phyloP scores from a whole-genome alignment of 2,329 filamentous ascomycete genomes.

The Thielaviopsis musarum region DNA sequence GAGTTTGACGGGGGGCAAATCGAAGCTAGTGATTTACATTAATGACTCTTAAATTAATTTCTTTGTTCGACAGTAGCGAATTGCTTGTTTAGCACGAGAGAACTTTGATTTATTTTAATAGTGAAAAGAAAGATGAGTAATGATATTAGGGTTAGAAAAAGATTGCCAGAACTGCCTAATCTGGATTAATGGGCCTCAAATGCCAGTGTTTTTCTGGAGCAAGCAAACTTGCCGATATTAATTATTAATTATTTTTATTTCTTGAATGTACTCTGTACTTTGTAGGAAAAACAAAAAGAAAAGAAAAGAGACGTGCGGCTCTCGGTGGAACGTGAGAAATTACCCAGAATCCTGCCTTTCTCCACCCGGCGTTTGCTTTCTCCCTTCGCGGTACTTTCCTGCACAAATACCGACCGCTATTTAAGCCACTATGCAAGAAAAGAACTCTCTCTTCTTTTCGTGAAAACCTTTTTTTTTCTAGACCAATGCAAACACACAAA shows the following conservation, averaged over 20 bases:
- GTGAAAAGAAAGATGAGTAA: too few relatives aligned
- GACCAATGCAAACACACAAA: neutral
- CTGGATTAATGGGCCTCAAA: neutral
- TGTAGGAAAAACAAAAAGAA: neutral
- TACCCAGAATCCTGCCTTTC: neutral
- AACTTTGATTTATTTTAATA: too few relatives aligned
- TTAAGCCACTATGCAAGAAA: too few relatives aligned
- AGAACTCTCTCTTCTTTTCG: neutral
- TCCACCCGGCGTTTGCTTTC: neutral
- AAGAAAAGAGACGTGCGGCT: neutral
- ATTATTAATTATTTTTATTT: neutral
- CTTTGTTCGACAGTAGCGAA: too few relatives aligned
- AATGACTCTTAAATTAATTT: too few relatives aligned
- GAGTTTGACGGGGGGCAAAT: neutral
- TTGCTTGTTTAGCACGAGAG: too few relatives aligned
- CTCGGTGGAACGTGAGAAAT: neutral
- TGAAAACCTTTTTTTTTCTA: neutral
- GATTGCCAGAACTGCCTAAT: neutral
- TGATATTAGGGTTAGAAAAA: neutral
- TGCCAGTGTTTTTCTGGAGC: neutral
- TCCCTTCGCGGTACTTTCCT: too few relatives aligned
- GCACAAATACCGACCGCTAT: neutral
- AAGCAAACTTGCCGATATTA: neutral
- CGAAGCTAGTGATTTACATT: too few relatives aligned
- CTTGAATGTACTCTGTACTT: neutral